These are phyloP conservation scores for Psophocarpus tetragonolobus DNA, from an alignment of 306 rosid species.

Conservation along the genomic window DNA sequence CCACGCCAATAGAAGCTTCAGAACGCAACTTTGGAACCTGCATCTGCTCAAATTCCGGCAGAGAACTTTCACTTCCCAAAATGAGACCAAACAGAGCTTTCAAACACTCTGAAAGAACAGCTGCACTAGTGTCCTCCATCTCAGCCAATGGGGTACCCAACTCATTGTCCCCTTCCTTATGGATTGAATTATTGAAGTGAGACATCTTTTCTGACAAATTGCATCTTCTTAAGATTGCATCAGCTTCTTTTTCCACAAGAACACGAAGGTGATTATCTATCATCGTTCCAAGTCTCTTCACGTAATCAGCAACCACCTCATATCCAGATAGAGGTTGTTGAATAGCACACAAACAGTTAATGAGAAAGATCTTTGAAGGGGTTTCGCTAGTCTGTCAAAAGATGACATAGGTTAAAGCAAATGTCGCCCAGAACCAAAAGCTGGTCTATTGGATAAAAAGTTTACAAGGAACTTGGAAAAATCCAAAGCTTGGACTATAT, in stretches of 20 bases:
- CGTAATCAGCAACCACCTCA: conserved; percentile 78
- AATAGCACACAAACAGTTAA: conserved; percentile 85
- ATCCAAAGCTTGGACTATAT: background rate
- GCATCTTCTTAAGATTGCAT: conserved; percentile 66
- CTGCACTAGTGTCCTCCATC: conserved; percentile 67
- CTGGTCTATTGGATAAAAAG: background rate
- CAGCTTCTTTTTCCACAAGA: conserved; percentile 85
- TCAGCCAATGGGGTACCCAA: conserved; percentile 65
- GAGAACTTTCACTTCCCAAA: conserved; percentile 85
- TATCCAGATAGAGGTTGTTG: conserved; percentile 80
- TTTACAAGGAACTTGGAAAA: background rate
- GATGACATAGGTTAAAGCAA: conserved; percentile 25
- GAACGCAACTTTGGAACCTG: conserved; percentile 92
- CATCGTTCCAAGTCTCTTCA: conserved; percentile 74
- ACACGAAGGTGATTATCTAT: conserved; percentile 63
- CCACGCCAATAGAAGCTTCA: conserved; percentile 82
- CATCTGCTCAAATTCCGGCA: conserved; percentile 94
- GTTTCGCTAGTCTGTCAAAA: conserved; percentile 79
- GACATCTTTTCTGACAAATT: conserved; percentile 79
- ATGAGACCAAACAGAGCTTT: conserved; percentile 81
- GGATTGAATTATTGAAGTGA: conserved; percentile 48
- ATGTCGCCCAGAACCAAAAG: background rate
- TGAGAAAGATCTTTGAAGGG: conserved; percentile 90
- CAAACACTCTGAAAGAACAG: conserved; percentile 70
- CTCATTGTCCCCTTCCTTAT: conserved; percentile 43